Conservation (phyloP, 805 yeast genomes). For the Candida anglica region DNA sequence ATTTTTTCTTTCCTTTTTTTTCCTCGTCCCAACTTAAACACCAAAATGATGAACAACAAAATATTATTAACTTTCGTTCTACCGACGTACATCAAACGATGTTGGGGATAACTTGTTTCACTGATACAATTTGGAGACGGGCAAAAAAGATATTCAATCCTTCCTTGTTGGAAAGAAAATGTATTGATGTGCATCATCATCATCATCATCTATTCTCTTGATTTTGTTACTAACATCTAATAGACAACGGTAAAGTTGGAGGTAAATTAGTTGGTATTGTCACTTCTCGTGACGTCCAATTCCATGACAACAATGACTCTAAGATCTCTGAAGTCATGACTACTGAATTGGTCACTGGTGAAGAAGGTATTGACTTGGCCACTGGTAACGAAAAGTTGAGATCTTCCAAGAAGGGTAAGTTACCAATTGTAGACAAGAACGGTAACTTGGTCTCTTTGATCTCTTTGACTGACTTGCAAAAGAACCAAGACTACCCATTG, state of each 20-base stretch:
- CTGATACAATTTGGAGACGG: no score
- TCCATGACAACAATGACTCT: conserved; percentile 69
- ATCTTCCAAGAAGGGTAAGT: conserved; percentile 93
- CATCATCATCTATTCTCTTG: no score
- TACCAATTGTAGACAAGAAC: conserved; percentile 80
- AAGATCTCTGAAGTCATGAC: conserved; percentile 84
- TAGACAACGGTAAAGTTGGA: conserved; percentile 81
- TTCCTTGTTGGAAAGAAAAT: no score
- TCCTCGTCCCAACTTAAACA: conserved; percentile 2
- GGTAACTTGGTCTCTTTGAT: conserved; percentile 82
- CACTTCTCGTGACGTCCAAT: conserved; percentile 96
- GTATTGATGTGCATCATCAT: no score
- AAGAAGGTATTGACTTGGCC: conserved; percentile 72
- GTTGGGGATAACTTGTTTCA: conserved; percentile 72
- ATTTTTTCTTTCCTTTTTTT: conserved; percentile 1
- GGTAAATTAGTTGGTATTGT: conserved; percentile 93
- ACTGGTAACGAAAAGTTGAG: conserved; percentile 91
- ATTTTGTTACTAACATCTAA: conserved; percentile 23
- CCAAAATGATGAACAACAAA: conserved; percentile 40
- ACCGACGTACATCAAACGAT: conserved; percentile 96
- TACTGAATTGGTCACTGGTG: conserved; percentile 77
- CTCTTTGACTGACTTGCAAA: conserved; percentile 95
- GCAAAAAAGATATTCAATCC: conserved; percentile 1
- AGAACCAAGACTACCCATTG: conserved; percentile 87
- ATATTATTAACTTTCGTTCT: conserved; percentile 97